These are phyloP conservation scores for Acidiella bohemica DNA, from an alignment of 495 filamentous ascomycete genomes.

Conservation along the genomic window DNA sequence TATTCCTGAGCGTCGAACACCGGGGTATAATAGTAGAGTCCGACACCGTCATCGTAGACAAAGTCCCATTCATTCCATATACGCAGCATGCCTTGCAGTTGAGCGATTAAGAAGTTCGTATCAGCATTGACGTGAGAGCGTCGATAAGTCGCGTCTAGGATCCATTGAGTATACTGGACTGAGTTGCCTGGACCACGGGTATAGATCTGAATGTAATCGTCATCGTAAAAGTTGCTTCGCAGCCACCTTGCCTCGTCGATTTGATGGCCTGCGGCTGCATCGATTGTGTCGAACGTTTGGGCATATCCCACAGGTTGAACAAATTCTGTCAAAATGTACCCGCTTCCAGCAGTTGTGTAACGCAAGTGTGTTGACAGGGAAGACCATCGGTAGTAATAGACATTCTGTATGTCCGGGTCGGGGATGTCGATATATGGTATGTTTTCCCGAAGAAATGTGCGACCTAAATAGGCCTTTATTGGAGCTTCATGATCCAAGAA, in stretches of 20 bases:
- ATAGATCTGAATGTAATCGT: constrained; percentile 34
- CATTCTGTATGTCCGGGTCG: constrained; percentile 31
- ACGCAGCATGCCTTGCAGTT: constrained; percentile 32
- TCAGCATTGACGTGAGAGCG: constrained; percentile 32
- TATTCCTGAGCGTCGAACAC: constrained; percentile 35
- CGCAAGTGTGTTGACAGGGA: constrained; percentile 32
- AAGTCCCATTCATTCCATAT: constrained; percentile 33
- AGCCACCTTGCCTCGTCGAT: constrained; percentile 35
- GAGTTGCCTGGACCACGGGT: constrained; percentile 28
- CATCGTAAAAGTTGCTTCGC: constrained; percentile 28
- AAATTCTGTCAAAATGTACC: constrained; percentile 35
- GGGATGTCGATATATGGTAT: constrained; percentile 39
- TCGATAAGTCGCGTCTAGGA: constrained; percentile 29
- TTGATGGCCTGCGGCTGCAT: constrained; percentile 35
- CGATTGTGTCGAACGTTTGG: constrained; percentile 32
- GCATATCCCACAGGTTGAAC: too few species aligned
- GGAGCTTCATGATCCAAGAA: too few species aligned
- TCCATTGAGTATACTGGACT: constrained; percentile 33
- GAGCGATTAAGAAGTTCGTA: constrained; percentile 26
- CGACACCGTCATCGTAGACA: constrained; percentile 22
- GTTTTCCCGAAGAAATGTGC: too few species aligned
- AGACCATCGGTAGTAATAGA: constrained; percentile 38
- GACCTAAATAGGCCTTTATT: too few species aligned
- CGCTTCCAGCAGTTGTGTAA: constrained; percentile 30
- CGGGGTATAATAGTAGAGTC: constrained; percentile 33